Evolutionary conservation across 2,329 filamentous ascomycete species (phyloP), one percentile per base, ranked within the genome.

Genomic region (Chaetomiaceae sp.): DNA sequence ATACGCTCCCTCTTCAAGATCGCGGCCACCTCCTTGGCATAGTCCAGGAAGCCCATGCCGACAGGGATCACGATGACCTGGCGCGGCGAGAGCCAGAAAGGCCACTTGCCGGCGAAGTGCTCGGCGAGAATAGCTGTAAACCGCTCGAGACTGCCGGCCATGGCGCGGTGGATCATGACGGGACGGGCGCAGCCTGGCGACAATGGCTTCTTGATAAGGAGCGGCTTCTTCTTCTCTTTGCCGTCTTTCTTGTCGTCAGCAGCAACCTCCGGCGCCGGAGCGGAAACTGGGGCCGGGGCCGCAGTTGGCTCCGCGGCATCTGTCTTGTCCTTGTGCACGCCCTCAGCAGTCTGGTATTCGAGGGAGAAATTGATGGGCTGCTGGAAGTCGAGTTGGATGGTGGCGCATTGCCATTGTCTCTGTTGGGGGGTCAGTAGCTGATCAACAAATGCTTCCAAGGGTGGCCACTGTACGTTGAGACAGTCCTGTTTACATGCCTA

Each of bases 311-410:
- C 54, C 2, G 44, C 37, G 18, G 29, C 49, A n/a, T 49, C 48
- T 8, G 49, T 27, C 35, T 65, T 56, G 42, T 43, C 63, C 60
- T 72, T 65, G 1, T 47, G 45, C 19, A 32, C 73, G 45, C 70
- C 65, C 61, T 89, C 84, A 32, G 83, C 81, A 9, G 85, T 88
- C 71, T 87, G 83, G 65, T 89, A 94, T 65, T 90, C 84, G 33
- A 96, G 78, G 61, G 87, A 86, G 69, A 96, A 96, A 66, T 89
- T 89, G 58, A 84, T 74, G 1, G 85, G 84, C 17, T 87, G 78
- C 62, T 95, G 86, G 72, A 94, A 95, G 65, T 95, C 88, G 45
- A 95, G 79, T 70, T 97, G 91, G 57, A 97, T 95, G 11, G 91
- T 97, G 58, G 91, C 88, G 61, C 88, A 94, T 68, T 95, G 86